phyloP scores from a whole-genome alignment of 176 grass and related monocot genomes.

The Oryza glaberrima region DNA sequence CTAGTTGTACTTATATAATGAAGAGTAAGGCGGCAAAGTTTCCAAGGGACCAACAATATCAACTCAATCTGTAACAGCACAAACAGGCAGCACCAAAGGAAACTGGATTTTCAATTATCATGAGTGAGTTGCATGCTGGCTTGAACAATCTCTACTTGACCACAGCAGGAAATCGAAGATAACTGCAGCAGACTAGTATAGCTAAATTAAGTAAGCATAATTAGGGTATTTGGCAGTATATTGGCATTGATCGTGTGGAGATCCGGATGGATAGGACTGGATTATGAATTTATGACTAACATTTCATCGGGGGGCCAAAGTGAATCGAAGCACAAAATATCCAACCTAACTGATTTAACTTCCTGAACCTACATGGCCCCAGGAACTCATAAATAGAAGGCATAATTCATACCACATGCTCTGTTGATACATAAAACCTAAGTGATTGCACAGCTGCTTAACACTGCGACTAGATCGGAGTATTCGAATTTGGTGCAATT shows the following conservation, averaged over 20 bases:
- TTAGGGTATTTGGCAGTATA: slow-evolving; percentile 11
- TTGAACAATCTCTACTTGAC: slow-evolving; percentile 20
- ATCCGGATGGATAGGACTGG: neutral
- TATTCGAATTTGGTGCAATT: slow-evolving; percentile 2
- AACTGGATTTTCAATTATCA: slow-evolving; percentile 1
- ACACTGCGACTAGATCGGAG: slow-evolving; percentile 18
- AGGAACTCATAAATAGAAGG: neutral
- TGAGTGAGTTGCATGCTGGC: neutral
- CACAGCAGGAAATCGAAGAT: neutral
- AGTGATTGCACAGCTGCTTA: slow-evolving; percentile 24
- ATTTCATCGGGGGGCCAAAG: neutral
- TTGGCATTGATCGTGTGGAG: neutral
- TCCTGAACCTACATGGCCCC: neutral
- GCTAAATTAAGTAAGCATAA: neutral
- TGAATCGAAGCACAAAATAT: neutral
- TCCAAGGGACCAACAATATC: slow-evolving; percentile 2
- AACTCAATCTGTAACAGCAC: slow-evolving; percentile 14
- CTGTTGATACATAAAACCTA: neutral
- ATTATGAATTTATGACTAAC: neutral
- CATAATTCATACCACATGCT: neutral
- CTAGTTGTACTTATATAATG: neutral
- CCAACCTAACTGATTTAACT: neutral
- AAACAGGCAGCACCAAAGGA: slow-evolving; percentile 20
- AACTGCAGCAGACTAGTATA: neutral
- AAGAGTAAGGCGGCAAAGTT: slow-evolving; percentile 19